Conservation (phyloP, 1,284 basidiomycete species). For the Porodaedalea pini region DNA sequence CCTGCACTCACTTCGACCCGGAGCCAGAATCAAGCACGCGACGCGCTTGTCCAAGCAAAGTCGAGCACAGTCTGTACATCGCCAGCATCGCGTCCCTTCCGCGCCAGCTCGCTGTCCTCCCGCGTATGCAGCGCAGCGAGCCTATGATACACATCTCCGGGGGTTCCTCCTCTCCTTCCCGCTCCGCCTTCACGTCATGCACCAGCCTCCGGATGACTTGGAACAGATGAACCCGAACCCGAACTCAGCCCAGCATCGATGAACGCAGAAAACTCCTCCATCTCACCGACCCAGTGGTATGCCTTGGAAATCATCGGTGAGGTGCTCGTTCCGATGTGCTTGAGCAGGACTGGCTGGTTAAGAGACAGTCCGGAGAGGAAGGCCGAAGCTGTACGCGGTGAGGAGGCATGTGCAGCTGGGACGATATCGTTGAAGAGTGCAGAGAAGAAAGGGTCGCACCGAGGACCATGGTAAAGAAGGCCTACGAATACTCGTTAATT, state of each 20-base stretch:
- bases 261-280: slow-evolving; percentile 57
- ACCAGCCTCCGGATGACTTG: background rate
- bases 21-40: slow-evolving; percentile 25
- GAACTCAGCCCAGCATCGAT: slow-evolving; percentile 33
- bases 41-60: slow-evolving; percentile 46
- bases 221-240: background rate
- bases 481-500: background rate
- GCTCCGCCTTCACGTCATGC: background rate
- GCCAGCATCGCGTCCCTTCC: slow-evolving; percentile 31
- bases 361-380: slow-evolving; percentile 44
- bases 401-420: slow-evolving; percentile 51
- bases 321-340: slow-evolving; percentile 37
- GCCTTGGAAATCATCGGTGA: slow-evolving; percentile 55
- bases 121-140: slow-evolving; percentile 44
- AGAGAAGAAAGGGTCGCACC: slow-evolving; percentile 32
- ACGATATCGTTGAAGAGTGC: background rate
- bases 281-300: slow-evolving; percentile 58
- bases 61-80: slow-evolving; percentile 39
- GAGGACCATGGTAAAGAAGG: slow-evolving; percentile 54
- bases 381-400: slow-evolving; percentile 54
- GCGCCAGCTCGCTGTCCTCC: slow-evolving; percentile 39
- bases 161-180: slow-evolving; percentile 34
- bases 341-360: slow-evolving; percentile 45
- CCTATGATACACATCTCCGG: slow-evolving; percentile 43
- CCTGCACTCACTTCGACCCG: background rate